These are phyloP conservation scores for Adiantum capillusveneris DNA, from an alignment of 75 land plant species.

Conservation along the genomic window DNA sequence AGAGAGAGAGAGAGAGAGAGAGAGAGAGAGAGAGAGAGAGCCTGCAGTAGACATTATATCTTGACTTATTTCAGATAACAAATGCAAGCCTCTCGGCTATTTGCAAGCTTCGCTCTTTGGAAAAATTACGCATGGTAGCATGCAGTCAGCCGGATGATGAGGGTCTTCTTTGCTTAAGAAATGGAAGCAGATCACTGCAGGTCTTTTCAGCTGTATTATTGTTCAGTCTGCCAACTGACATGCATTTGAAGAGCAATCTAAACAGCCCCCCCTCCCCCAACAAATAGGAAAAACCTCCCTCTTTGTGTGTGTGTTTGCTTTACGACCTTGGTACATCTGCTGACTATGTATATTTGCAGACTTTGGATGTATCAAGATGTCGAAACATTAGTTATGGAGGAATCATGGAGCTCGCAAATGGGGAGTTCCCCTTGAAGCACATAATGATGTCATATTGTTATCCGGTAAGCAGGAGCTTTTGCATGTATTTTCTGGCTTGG, in stretches of 20 bases:
- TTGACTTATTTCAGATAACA: neutral
- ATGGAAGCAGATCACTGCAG: slow-evolving; percentile 45
- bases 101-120: neutral
- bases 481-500: neutral
- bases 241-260: no score
- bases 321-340: neutral
- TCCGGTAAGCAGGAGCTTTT: slow-evolving; percentile 34
- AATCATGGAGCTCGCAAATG: slow-evolving; percentile 35
- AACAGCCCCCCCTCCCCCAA: no score
- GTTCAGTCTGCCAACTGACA: no score
- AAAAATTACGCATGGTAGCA: neutral
- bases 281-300: no score
- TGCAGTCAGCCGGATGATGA: slow-evolving; percentile 27
- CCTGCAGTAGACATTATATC: no score
- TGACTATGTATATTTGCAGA: slow-evolving; percentile 27
- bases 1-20: no score
- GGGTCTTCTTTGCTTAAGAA: slow-evolving; percentile 27
- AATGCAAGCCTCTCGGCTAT: neutral
- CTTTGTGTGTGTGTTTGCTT: neutral
- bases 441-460: slow-evolving; percentile 39
- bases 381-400: slow-evolving; percentile 39
- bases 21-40: no score
- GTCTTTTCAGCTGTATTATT: slow-evolving; percentile 15
- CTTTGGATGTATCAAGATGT: slow-evolving; percentile 49
- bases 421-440: slow-evolving; percentile 29